Conservation (phyloP, 2,329 filamentous ascomycete genomes). For the Ophiostoma fasciatum region DNA sequence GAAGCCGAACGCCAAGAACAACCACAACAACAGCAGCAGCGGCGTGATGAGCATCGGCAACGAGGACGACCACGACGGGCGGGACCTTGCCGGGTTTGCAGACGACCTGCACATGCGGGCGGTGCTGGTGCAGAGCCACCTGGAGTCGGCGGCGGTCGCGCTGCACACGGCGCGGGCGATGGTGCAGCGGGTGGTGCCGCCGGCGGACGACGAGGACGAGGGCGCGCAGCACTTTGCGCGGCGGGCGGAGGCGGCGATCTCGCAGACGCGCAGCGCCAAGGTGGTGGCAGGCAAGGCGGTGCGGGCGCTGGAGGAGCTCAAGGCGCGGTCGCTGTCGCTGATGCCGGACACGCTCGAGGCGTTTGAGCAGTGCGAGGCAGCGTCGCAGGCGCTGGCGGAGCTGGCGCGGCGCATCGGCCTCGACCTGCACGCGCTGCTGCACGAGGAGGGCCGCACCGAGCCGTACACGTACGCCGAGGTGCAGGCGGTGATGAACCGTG, state of each 20-base stretch:
- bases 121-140: slow-evolving; percentile 60
- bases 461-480: slow-evolving; percentile 54
- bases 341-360: slow-evolving; percentile 49
- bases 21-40: slow-evolving; percentile 4
- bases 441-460: slow-evolving; percentile 56
- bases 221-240: slow-evolving; percentile 50
- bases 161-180: slow-evolving; percentile 49
- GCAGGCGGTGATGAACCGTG: slow-evolving; percentile 43
- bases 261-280: slow-evolving; percentile 68
- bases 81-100: slow-evolving; percentile 56
- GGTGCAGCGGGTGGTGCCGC: slow-evolving; percentile 49
- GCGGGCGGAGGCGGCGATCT: slow-evolving; percentile 56
- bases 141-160: slow-evolving; percentile 61
- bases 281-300: slow-evolving; percentile 68
- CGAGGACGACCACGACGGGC: slow-evolving; percentile 3
- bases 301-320: slow-evolving; percentile 62
- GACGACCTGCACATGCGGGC: slow-evolving; percentile 69
- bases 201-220: slow-evolving; percentile 48
- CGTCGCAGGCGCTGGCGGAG: slow-evolving; percentile 48
- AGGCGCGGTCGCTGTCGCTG: slow-evolving; percentile 59
- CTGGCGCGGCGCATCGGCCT: slow-evolving; percentile 54
- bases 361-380: slow-evolving; percentile 55
- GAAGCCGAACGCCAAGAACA: slow-evolving; percentile 1
- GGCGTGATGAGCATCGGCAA: slow-evolving; percentile 3
- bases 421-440: slow-evolving; percentile 49